These are phyloP conservation scores for Ogataea degrootiae DNA, from an alignment of 805 yeast species.

Conservation along the genomic window DNA sequence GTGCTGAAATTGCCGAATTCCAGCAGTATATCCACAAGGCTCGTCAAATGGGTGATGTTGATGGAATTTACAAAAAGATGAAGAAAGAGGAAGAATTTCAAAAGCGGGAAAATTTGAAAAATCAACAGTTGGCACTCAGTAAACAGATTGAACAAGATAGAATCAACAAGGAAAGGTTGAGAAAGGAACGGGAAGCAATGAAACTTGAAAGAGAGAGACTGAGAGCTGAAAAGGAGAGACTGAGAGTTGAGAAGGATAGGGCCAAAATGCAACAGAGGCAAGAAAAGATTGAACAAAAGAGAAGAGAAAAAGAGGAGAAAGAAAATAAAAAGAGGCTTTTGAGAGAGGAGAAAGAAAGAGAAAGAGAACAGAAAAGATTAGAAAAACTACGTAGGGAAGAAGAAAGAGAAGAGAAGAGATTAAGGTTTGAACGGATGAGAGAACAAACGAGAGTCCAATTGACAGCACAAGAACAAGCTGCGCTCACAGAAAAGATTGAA, in stretches of 20 bases:
- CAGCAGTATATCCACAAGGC: constrained; percentile 80
- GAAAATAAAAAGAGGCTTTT: constrained; percentile 16
- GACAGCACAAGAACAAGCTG: constrained; percentile 13
- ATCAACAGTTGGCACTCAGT: constrained; percentile 9
- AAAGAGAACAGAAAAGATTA: constrained; percentile 19
- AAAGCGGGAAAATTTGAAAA: constrained; percentile 5
- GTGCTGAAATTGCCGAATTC: constrained; percentile 68
- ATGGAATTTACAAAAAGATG: constrained; percentile 22
- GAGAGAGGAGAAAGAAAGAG: constrained; percentile 20
- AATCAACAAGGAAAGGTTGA: constrained; percentile 8
- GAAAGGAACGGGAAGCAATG: constrained; percentile 5
- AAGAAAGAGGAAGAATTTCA: constrained; percentile 16
- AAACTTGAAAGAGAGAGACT: constrained; percentile 7
- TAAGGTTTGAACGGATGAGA: constrained; percentile 5
- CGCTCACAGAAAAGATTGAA: constrained; percentile 12
- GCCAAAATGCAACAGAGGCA: constrained; percentile 14
- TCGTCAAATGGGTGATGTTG: constrained; percentile 56
- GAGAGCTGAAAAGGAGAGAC: constrained; percentile 14
- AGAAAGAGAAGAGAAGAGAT: constrained; percentile 14
- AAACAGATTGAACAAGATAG: constrained; percentile 4
- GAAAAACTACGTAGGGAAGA: constrained; percentile 18
- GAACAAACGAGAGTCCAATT: constrained; percentile 1
- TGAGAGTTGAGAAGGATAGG: constrained; percentile 19
- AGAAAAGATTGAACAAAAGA: constrained; percentile 19
- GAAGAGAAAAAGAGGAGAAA: constrained; percentile 16